Conservation (phyloP, 83 land plant species). For the Isoetes engelmannii region DNA sequence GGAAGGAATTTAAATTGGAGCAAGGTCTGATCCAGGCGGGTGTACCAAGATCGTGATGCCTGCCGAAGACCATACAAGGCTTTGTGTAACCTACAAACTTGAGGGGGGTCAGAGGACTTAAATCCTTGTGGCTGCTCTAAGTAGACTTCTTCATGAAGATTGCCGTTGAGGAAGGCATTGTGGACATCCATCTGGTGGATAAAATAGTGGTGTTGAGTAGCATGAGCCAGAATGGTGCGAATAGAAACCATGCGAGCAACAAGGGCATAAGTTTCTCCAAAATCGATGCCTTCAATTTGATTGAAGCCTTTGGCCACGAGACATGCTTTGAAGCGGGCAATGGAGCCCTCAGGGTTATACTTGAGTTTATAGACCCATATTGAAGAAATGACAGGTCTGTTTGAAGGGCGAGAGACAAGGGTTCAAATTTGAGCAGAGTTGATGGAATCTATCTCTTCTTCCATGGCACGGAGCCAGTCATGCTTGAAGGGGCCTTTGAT, state of each 20-base stretch:
- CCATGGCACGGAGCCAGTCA: background rate
- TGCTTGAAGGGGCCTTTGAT: background rate
- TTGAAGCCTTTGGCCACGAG: background rate
- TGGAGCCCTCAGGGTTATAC: background rate
- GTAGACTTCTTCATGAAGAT: too few relatives aligned
- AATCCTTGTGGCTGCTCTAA: too few relatives aligned
- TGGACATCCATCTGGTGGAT: too few relatives aligned
- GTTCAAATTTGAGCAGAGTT: background rate
- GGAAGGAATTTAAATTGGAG: too few relatives aligned
- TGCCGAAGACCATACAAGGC: too few relatives aligned
- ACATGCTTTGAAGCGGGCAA: background rate
- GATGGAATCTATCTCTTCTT: constrained; percentile 3
- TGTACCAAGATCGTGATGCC: too few relatives aligned
- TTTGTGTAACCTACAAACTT: too few relatives aligned
- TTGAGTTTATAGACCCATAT: constrained; percentile 9
- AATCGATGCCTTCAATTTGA: constrained; percentile 1
- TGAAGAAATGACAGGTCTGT: background rate
- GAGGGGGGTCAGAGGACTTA: too few relatives aligned
- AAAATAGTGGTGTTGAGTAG: too few relatives aligned
- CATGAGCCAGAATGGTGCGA: too few relatives aligned
- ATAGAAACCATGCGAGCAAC: background rate
- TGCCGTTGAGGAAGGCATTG: too few relatives aligned
- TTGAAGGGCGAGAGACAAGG: background rate
- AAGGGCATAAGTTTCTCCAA: background rate
- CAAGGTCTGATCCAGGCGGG: too few relatives aligned